A percentile compares a stretch with the other conserved stretches of the same genome.
Evolutionary conservation across 2,329 filamentous ascomycete genomes (phyloP).

Genomic region (Byssothecium circinans): DNA sequence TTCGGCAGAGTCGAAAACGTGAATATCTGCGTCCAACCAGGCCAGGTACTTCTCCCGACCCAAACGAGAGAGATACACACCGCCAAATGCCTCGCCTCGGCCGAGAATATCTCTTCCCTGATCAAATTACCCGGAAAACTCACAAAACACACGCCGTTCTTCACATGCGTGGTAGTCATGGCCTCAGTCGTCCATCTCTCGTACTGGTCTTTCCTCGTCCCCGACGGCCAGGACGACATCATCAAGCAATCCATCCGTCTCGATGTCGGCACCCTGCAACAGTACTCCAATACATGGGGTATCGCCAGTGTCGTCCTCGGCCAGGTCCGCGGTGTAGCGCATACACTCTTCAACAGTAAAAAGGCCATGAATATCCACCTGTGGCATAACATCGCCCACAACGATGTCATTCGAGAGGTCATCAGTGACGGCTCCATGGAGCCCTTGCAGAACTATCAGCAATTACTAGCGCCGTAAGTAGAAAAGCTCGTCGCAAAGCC

Average conservation of each 20-base stretch:
- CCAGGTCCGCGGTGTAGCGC: conserved; percentile 77
- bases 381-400: conserved; percentile 40
- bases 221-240: conserved; percentile 61
- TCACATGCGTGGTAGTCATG: conserved; percentile 46
- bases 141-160: conserved; percentile 63
- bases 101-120: conserved; percentile 74
- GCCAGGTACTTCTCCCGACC: conserved; percentile 53
- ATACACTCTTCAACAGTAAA: conserved; percentile 62
- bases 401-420: conserved; percentile 37
- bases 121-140: conserved; percentile 73
- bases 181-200: conserved; percentile 55
- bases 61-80: conserved; percentile 65
- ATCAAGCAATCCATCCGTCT: conserved; percentile 75
- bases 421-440: conserved; percentile 38
- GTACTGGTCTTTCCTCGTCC: conserved; percentile 65
- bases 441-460: conserved; percentile 38
- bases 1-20: conserved; percentile 42
- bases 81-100: conserved; percentile 76
- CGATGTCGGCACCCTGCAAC: conserved; percentile 73
- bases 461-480: conserved; percentile 41
- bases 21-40: conserved; percentile 67
- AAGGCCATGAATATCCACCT: conserved; percentile 46
- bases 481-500: neutral
- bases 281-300: conserved; percentile 70
- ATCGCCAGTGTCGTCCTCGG: conserved; percentile 69